Evolutionary conservation across 2,329 filamentous ascomycete genomes (phyloP), one percentile per base, ranked within the genome.

Genomic region (Nothophaeocryptopus gaeumannii): DNA sequence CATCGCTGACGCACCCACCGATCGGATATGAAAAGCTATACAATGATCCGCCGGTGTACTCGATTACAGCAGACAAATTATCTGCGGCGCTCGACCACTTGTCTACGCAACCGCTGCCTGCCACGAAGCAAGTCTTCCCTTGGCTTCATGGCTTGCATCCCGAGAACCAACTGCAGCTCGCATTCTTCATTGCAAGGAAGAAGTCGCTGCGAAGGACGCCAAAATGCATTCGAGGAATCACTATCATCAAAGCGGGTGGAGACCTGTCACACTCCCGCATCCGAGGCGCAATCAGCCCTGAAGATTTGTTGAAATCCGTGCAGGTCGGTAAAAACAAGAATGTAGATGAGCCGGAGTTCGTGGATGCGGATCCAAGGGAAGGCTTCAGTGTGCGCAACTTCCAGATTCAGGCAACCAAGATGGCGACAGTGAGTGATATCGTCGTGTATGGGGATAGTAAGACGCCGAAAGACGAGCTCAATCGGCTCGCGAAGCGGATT

Each of bases 301-400:
- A 88, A 1, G 93, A 97, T 69, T 78, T 97, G 38, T 70, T 97
- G 50, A 78, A 82, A 33, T 61, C 74, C 0, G 67, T 49, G 12
- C 50, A 50, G 11, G 40, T 37, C 8, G 51, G 43, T 3, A 58
- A 55, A 44, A 51, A 57, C 31, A 61, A 59, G 37, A 54, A 69
- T 2, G 65, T 63, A n/a, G 65, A 70, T n/a, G 70, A 74, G 10
- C 70, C 71, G 16, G 78, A 83, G 15, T 96, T 99, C 64, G 73
- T 90, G 53, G 88, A 95, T 37, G 80, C 85, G 35, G 93, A 99
- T 64, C 93, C 93, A 1, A 80, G 75, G 48, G 88, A 95, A 58
- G 93, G 93, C 8, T 97, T 97, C 66, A 96, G 89, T 4, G 91
- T 97, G 37, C 83, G 93, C 39, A 97, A 97, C 68, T 99, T 99